A percentile compares a stretch with the other conserved stretches of the same genome.
These are phyloP conservation scores for Akanthomyces uredinophilus DNA, from an alignment of 2,329 filamentous ascomycete species.

Conservation along the genomic window DNA sequence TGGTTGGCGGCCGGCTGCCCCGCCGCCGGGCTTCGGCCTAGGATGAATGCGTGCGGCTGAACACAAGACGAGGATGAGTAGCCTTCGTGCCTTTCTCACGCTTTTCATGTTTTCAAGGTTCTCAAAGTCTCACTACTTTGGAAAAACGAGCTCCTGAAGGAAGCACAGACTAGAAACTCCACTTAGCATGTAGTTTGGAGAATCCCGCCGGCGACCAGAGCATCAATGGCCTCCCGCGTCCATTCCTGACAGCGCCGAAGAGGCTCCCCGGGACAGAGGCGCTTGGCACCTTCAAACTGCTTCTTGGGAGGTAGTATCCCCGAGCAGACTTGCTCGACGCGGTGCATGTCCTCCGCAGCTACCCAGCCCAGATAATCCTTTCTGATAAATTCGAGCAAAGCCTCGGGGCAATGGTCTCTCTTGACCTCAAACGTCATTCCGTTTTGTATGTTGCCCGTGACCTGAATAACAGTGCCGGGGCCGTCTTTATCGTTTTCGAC, in stretches of 20 bases:
- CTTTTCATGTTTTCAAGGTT: not conserved
- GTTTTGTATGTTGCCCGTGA: slow-evolving; percentile 27
- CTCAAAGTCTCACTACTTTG: not conserved
- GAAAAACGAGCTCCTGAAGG: no score
- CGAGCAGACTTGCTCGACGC: slow-evolving; percentile 20
- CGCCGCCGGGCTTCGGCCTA: not conserved
- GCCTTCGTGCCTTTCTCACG: no score
- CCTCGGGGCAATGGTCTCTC: slow-evolving; percentile 17
- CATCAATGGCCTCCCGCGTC: slow-evolving; percentile 19
- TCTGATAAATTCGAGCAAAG: slow-evolving; percentile 17
- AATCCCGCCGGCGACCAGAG: not conserved
- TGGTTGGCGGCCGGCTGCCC: not conserved
- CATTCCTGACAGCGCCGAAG: slow-evolving; percentile 27
- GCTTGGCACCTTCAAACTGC: slow-evolving; percentile 24
- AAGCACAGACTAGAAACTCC: not conserved
- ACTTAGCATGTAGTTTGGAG: not conserved
- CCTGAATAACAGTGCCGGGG: slow-evolving; percentile 20
- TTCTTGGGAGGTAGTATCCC: slow-evolving; percentile 24
- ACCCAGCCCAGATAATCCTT: slow-evolving; percentile 20
- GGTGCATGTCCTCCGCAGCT: slow-evolving; percentile 17
- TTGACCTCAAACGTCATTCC: slow-evolving; percentile 25
- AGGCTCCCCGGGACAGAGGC: slow-evolving; percentile 22
- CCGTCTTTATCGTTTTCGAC: slow-evolving; percentile 15
- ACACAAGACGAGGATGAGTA: no score
- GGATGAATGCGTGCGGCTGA: not conserved